These are phyloP conservation scores for Eucalyptus albens DNA, from an alignment of 345 rosid genomes.

Conservation along the genomic window DNA sequence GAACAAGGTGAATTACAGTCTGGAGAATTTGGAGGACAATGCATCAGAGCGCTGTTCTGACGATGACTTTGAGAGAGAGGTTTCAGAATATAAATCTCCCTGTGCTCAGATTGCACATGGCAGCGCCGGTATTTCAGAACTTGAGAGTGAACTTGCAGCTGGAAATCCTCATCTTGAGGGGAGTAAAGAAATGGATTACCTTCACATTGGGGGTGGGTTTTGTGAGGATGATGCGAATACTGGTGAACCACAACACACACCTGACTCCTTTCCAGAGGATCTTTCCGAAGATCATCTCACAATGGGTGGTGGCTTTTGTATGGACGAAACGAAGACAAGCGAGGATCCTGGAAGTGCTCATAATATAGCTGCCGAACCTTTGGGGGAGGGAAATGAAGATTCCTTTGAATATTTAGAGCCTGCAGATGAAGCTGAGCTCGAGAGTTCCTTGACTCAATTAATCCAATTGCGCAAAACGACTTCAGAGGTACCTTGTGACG, in stretches of 20 bases:
- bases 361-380: not conserved
- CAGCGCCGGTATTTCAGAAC: not conserved
- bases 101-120: not conserved
- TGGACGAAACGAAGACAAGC: conserved; percentile 24
- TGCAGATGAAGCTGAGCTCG: not conserved
- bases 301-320: conserved; percentile 71
- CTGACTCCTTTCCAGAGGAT: conserved; percentile 5
- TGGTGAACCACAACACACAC: conserved; percentile 4
- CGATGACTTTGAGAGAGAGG: not conserved
- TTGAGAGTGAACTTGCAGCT: not conserved
- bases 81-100: not conserved
- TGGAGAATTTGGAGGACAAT: conserved; percentile 26
- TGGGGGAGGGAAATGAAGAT: not conserved
- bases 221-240: conserved; percentile 31
- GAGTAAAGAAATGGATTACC: conserved; percentile 6
- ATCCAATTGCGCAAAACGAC: not conserved
- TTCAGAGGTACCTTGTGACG: not conserved
- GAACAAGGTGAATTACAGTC: conserved; percentile 39
- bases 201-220: conserved; percentile 41
- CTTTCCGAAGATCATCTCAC: conserved; percentile 21
- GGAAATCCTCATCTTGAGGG: not conserved
- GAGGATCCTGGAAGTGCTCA: conserved; percentile 7
- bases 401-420: not conserved
- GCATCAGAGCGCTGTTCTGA: conserved; percentile 6
- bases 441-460: not conserved